Percentiles rank a stretch among this genome's conserved stretches.
Evolutionary conservation across 306 rosid species (phyloP).

Genomic region (Vicia faba): DNA sequence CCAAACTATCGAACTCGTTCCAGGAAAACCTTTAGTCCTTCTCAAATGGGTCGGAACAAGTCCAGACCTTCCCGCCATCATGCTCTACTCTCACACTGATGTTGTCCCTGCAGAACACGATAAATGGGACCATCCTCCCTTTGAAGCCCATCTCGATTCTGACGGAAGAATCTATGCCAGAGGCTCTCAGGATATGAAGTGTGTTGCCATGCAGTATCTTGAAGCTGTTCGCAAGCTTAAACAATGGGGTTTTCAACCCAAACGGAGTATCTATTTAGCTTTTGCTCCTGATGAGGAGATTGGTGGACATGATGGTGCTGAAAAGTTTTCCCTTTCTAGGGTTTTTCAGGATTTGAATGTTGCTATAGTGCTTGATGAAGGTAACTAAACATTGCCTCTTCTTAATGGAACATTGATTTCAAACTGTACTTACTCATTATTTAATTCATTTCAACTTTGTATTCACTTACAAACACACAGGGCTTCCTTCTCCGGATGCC

Average conservation of each 20-base stretch:
- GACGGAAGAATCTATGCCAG: slow-evolving; percentile 61
- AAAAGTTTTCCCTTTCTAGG: slow-evolving; percentile 52
- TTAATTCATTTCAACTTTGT: not conserved
- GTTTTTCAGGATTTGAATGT: slow-evolving; percentile 64
- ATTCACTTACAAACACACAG: slow-evolving; percentile 38
- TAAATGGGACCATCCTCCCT: slow-evolving; percentile 81
- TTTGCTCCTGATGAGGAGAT: slow-evolving; percentile 91
- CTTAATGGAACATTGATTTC: not conserved
- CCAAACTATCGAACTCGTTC: slow-evolving; percentile 61
- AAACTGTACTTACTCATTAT: not conserved
- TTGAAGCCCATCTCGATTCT: slow-evolving; percentile 63
- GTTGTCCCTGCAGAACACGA: slow-evolving; percentile 73
- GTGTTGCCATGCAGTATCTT: slow-evolving; percentile 88
- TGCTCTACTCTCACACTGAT: slow-evolving; percentile 90
- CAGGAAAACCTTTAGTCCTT: slow-evolving; percentile 69
- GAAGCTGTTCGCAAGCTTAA: slow-evolving; percentile 77
- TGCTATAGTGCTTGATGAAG: slow-evolving; percentile 86
- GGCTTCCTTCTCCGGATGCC: slow-evolving; percentile 70
- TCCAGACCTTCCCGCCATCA: slow-evolving; percentile 67
- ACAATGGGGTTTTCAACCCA: slow-evolving; percentile 56
- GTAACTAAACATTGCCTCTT: slow-evolving; percentile 12
- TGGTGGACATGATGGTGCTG: slow-evolving; percentile 82
- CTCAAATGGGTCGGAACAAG: slow-evolving; percentile 79
- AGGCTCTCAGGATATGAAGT: slow-evolving; percentile 96
- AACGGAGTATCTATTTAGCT: slow-evolving; percentile 58